phyloP scores from a whole-genome alignment of 2,329 filamentous ascomycete species.

The Phialocephala subalpina region DNA sequence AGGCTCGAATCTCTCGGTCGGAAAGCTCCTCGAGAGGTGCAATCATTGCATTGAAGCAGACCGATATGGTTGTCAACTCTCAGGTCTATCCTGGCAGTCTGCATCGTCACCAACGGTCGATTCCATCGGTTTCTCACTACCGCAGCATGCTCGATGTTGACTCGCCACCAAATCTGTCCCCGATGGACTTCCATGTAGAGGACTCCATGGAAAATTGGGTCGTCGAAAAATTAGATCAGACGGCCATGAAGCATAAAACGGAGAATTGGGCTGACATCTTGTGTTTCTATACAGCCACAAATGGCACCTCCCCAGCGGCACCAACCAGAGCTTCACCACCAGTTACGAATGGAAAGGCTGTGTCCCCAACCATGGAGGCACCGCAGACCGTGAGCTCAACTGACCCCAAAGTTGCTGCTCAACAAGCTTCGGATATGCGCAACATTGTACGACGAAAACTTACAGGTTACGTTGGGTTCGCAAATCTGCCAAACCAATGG shows the following conservation, averaged over 20 bases:
- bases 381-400: conserved; percentile 46
- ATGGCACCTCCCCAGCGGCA: conserved; percentile 42
- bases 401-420: conserved; percentile 46
- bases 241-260: conserved; percentile 37
- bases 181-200: conserved; percentile 32
- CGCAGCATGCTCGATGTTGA: conserved; percentile 63
- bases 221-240: conserved; percentile 35
- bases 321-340: conserved; percentile 41
- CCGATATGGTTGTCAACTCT: conserved; percentile 11
- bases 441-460: conserved; percentile 99
- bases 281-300: conserved; percentile 45
- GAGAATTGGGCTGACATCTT: conserved; percentile 45
- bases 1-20: conserved; percentile 31
- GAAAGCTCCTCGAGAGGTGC: conserved; percentile 28
- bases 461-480: conserved; percentile 98
- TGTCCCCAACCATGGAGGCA: conserved; percentile 37
- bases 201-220: conserved; percentile 42
- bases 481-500: conserved; percentile 99
- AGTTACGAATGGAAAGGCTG: conserved; percentile 41
- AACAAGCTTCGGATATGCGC: conserved; percentile 48
- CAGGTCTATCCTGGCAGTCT: conserved; percentile 36
- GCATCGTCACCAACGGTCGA: conserved; percentile 35
- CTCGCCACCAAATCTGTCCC: conserved; percentile 51
- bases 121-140: conserved; percentile 47
- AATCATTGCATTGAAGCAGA: conserved; percentile 22